phyloP scores from a whole-genome alignment of 2,329 filamentous ascomycete genomes.

The Arachnomyces sp. region DNA sequence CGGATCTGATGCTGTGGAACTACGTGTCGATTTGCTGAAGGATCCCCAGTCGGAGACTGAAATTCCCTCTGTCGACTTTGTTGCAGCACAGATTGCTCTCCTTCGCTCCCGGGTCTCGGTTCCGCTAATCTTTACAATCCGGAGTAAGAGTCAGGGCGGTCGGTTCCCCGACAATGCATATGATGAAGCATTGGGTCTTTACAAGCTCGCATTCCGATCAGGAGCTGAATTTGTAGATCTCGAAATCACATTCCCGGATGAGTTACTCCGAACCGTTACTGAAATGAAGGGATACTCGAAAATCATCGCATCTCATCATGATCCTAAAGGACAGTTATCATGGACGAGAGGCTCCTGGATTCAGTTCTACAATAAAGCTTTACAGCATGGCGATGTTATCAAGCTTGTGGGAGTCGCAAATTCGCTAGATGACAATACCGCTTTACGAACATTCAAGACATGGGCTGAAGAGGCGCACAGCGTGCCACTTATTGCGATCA shows the following conservation, averaged over 20 bases:
- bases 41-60: conserved; percentile 55
- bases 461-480: conserved; percentile 66
- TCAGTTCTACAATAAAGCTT: conserved; percentile 76
- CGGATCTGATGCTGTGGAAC: conserved; percentile 85
- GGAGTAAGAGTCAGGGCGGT: conserved; percentile 79
- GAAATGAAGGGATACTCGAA: conserved; percentile 65
- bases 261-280: conserved; percentile 62
- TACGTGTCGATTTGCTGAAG: conserved; percentile 83
- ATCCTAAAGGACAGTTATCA: conserved; percentile 67
- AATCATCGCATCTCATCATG: conserved; percentile 94
- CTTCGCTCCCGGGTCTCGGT: conserved; percentile 64
- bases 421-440: conserved; percentile 75
- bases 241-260: conserved; percentile 76
- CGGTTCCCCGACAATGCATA: conserved; percentile 71
- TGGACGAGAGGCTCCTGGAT: conserved; percentile 95
- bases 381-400: conserved; percentile 86
- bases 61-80: conserved; percentile 62
- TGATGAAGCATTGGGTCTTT: conserved; percentile 66
- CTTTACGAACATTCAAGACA: conserved; percentile 71
- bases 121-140: conserved; percentile 86
- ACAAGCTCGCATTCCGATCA: conserved; percentile 68
- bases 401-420: conserved; percentile 83
- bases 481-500: conserved; percentile 85
- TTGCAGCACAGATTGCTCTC: conserved; percentile 73
- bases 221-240: conserved; percentile 90